Evolutionary conservation across 2,329 filamentous ascomycete genomes (phyloP), one percentile per base, ranked within the genome.

Genomic region (Microdochium paspali): DNA sequence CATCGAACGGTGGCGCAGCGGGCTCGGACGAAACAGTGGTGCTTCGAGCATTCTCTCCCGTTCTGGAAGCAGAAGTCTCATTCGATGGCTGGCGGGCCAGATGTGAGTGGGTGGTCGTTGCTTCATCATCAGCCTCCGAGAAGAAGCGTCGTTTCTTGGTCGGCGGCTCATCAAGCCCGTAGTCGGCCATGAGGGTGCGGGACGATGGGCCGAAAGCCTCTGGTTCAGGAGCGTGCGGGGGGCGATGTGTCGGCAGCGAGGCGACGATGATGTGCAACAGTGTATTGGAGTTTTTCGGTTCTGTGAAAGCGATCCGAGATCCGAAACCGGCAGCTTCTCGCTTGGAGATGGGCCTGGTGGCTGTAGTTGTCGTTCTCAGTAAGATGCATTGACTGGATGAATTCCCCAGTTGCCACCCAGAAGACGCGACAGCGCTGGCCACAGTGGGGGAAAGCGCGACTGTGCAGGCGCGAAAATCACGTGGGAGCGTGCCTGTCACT

Each of bases 1-100:
- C 66, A 53, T 84, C 77, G 51, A 85, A 85, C 1, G 61, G 61
- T 24, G 68, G 49, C 0, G 61, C 50, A 3, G 62, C 55, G 2
- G 59, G 48, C 24, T 60, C 56, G 46, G 59, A 46, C n/a, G 43
- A 10, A 13, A 24, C 21, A 31, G 44, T 21, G 40, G 47, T 35
- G 24, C 54, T 56, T 10, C 56, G 49, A 10, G 49, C n/a, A n/a
- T n/a, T 52, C 52, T 56, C 45, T 43, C 57, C 49, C 31, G 51
- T 46, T 28, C 26, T 4, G 52, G 49, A 39, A 56, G 54, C 28
- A 10, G 58, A 57, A 4, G 59, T 23, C 23, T 28, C 28, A 18
- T 48, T 44, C 26, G 44, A 45, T 26, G 43, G 26, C 39, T n/a
- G 44, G n/a, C 46, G 25, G 46, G 44, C n/a, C 44, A 48, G 50